Evolutionary conservation across 2,329 filamentous ascomycete genomes (phyloP).

Genomic region (Torrubiellomyces zombiae): DNA sequence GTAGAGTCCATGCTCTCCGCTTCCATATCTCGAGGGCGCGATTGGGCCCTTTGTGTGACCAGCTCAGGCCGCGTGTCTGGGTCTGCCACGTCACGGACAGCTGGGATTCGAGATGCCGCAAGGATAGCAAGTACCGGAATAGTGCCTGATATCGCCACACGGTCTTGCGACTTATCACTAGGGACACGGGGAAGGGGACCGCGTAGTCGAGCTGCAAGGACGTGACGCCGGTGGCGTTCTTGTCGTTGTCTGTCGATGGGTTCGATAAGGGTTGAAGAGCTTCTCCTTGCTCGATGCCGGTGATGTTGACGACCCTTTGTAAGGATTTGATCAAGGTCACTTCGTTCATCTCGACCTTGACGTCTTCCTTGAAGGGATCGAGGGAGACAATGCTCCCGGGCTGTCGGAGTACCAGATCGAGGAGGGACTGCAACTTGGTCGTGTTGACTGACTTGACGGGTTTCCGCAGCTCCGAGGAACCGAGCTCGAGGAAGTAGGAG

Average conservation of each 20-base stretch:
- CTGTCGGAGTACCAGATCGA: slow-evolving; percentile 94
- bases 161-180: slow-evolving; percentile 91
- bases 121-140: slow-evolving; percentile 81
- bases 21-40: slow-evolving; percentile 79
- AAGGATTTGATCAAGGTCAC: slow-evolving; percentile 83
- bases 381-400: slow-evolving; percentile 85
- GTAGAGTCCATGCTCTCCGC: slow-evolving; percentile 74
- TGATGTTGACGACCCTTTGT: slow-evolving; percentile 92
- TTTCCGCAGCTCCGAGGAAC: slow-evolving; percentile 77
- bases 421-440: slow-evolving; percentile 79
- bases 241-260: slow-evolving; percentile 58
- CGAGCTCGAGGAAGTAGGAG: slow-evolving; percentile 89
- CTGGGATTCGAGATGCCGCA: slow-evolving; percentile 78
- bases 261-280: slow-evolving; percentile 56
- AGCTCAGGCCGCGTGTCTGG: slow-evolving; percentile 64
- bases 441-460: slow-evolving; percentile 79
- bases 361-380: slow-evolving; percentile 95
- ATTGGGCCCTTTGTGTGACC: slow-evolving; percentile 65
- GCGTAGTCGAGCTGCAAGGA: slow-evolving; percentile 87
- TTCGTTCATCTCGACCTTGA: slow-evolving; percentile 95
- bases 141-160: slow-evolving; percentile 93
- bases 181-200: slow-evolving; percentile 85
- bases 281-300: slow-evolving; percentile 83
- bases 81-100: slow-evolving; percentile 81
- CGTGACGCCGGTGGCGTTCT: slow-evolving; percentile 78